A percentile compares a stretch with the other conserved stretches of the same genome.
Conservation (phyloP, 1,139 yeast genomes). For the Candida dubliniensis region DNA sequence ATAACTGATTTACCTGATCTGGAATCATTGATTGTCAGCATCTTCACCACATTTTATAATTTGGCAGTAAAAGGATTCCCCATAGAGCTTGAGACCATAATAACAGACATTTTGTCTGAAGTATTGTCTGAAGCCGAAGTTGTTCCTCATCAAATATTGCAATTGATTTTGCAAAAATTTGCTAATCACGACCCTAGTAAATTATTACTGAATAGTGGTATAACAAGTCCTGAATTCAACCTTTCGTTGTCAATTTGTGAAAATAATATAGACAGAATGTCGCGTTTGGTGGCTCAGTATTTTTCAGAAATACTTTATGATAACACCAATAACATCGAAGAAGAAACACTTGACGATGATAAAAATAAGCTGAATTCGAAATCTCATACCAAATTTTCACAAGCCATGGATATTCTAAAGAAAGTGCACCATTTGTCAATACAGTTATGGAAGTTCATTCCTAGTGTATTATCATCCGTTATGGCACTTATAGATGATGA, state of each 20-base stretch:
- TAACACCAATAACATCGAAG: constrained; percentile 30
- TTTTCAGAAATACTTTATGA: constrained; percentile 75
- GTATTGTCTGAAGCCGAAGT: constrained; percentile 72
- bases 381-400: constrained; percentile 16
- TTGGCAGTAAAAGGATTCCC: constrained; percentile 43
- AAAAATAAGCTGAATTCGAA: constrained; percentile 1
- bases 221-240: constrained; percentile 59
- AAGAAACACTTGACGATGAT: constrained; percentile 17
- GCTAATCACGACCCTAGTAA: constrained; percentile 18
- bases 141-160: constrained; percentile 64
- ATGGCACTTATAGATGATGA: constrained; percentile 84
- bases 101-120: constrained; percentile 71
- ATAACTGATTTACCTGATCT: constrained; percentile 74
- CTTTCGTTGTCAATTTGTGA: constrained; percentile 71
- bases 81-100: constrained; percentile 52
- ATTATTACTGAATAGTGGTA: constrained; percentile 17
- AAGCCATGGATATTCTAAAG: constrained; percentile 45
- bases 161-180: constrained; percentile 59
- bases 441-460: constrained; percentile 76
- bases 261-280: constrained; percentile 69
- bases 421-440: constrained; percentile 64
- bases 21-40: constrained; percentile 49
- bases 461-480: constrained; percentile 71
- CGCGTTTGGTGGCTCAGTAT: constrained; percentile 75
- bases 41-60: constrained; percentile 67